These are phyloP conservation scores for Trapa bicornis DNA, from an alignment of 345 rosid genomes.

Conservation along the genomic window DNA sequence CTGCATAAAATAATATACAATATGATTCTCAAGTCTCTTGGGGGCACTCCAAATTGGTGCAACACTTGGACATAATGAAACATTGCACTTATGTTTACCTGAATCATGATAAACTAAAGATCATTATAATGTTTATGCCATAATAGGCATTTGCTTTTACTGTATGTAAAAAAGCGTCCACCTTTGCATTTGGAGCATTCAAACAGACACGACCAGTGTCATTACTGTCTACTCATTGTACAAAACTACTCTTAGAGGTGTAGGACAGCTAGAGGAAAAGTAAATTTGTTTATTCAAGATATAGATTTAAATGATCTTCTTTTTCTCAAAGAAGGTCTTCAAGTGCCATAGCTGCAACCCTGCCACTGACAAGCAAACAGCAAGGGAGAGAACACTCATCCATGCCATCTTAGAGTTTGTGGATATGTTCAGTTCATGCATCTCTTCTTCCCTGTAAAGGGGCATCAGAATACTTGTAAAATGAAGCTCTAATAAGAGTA, in stretches of 20 bases:
- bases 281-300: not conserved
- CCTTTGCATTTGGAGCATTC: not conserved
- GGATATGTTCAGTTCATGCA: conserved; percentile 70
- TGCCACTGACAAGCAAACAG: conserved; percentile 70
- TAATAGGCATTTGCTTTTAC: not conserved
- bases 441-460: conserved; percentile 68
- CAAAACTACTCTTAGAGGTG: not conserved
- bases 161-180: not conserved
- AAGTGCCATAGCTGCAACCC: conserved; percentile 81
- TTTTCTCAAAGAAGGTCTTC: conserved; percentile 89
- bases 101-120: no score
- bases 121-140: no score
- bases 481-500: not conserved
- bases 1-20: no score
- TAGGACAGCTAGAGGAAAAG: not conserved
- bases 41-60: no score
- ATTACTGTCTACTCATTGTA: not conserved
- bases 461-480: not conserved
- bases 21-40: no score
- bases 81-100: no score
- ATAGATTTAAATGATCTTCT: conserved; percentile 63
- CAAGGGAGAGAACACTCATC: conserved; percentile 59
- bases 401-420: conserved; percentile 71
- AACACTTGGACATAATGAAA: no score
- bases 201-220: not conserved